Base-by-base conservation (phyloP, 345 rosid genomes). In the Salix viminalis region DNA sequence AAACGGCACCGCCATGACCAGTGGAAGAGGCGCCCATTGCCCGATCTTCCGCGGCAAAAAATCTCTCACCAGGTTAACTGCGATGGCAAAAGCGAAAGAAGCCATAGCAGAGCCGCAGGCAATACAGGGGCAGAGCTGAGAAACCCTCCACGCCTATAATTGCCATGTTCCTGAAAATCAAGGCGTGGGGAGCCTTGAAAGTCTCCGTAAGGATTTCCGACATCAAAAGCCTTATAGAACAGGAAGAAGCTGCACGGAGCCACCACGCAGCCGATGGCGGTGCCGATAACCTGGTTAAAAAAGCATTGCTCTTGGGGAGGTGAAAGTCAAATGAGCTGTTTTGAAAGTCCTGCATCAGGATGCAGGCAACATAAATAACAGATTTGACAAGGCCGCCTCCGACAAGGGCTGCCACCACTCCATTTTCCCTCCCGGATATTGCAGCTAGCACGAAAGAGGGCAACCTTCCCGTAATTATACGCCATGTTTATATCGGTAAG, bases 401-500 rank as follows among this genome's bases (percentile, higher is more conserved):
- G 0, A 90, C 96, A 0, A 95, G 91, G 36, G 90, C 96, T 0
- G 99, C 97, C 15, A 92, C 90, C 2, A 95, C 85, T 9, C 99
- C 97, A 14, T 95, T 62, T 68, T 91, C 88, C 75, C 84, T 90
- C 56, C 97, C 96, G 0, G 99, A 75, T 54, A 88, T 37, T 26
- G 97, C 97, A 0, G 97, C 99, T 9, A 95, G 67, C 18, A 91
- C 84, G n/a, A 54, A 95, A 95, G 7, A 95, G 86, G 62, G 97
- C 99, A 26, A 92, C 91, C 82, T 95, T 95, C 6, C 97, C 97
- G 24, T 95, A 95, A 81, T 95, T 95, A 74, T 92, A 91, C 50
- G 97, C 97, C 99, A 95, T 92, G 93, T 95, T 95, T 4, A 91
- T 90, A 79, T 95, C 99, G 0, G 99, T 95, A 19, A 95, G 96